Evolutionary conservation across 2,329 filamentous ascomycete genomes (phyloP), one percentile per base, ranked within the genome.

Genomic region (Pleurostoma richardsiae): DNA sequence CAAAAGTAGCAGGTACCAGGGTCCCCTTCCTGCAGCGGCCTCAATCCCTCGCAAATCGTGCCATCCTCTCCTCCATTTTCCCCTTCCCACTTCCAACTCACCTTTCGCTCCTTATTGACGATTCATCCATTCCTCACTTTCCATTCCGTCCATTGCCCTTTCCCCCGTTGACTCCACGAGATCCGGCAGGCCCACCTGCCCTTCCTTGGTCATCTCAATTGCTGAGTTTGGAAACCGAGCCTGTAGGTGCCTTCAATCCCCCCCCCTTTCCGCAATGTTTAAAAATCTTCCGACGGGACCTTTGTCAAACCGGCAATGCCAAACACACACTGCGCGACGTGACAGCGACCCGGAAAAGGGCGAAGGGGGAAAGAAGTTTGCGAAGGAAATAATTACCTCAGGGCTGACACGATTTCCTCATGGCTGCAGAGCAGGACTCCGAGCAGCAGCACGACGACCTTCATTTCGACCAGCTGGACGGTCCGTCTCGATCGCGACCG

Each of bases 1-100:
- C 19, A 19, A 19, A 19, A 19, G 19, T 19, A 19, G 19, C 19
- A 19, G 19, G 19, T 19, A 19, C 19, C 19, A 19, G 19, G 19
- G 19, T 19, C n/a, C 33, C 33, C 33, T 36, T 36, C 33, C 33
- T n/a, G 33, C 33, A 47, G 43, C 40, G 47, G 48, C 41, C 47
- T 47, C 46, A 46, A 44, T 52, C 52, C 55, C 51, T 30, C 46
- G 40, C 41, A 46, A 51, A 53, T 57, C 57, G 54, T 60, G 57
- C 52, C 50, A 41, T 54, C 46, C 48, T 36, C 8, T n/a, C 33
- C 8, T 36, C n/a, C 33, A 36, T 36, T n/a, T n/a, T 8, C n/a
- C n/a, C 33, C 33, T 8, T 8, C 33, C 33, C 33, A 36, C n/a
- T 36, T n/a, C 33, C 8, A 8, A 8, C 33, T n/a, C 33, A 8